Base-by-base conservation (phyloP, 2,329 filamentous ascomycete genomes). In the Thielaviopsis euricoi region DNA sequence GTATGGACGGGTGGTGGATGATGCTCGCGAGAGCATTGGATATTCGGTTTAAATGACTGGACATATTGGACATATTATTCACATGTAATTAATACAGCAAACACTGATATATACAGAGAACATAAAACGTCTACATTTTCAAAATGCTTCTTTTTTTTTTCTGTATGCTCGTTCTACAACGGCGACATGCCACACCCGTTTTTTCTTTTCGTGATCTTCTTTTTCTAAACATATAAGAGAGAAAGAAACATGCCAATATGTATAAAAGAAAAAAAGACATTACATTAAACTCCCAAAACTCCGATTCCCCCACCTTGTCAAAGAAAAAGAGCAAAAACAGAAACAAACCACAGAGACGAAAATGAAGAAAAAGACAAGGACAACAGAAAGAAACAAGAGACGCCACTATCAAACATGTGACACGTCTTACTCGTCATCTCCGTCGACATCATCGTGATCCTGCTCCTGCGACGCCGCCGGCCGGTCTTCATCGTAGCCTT, bases 1-100 rank as follows among this genome's bases (percentile, higher is more conserved):
- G 77, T 85, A 85, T 60, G 81, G 74, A 23, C 74, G 81, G 17
- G 76, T 84, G n/a, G 76, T 82, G 62, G 81, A 84, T 60, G 81
- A 84, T 61, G 74, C 82, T 62, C 73, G 81, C 56, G 76, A 79
- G 57, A 71, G 66, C 0, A 81, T 84, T 64, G 81, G 81, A 12
- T 85, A 78, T 63, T 67, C 70, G 21, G 9, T 61, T 21, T 10
- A 23, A 22, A 19, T 10, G 37, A 3, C n/a, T 17, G 12, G 19
- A 21, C 6, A 15, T 37, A 22, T 19, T 15, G 13, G 22, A 4
- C 3, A 17, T 21, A 6, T 21, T 23, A 52, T 52, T 29, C 22
- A 23, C 25, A 23, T 52, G 21, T 23, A 13, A 6, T 2, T 33
- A 33, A 33, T 33, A 2, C 12, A 6, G 12, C 29, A 33, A 2